Conservation (phyloP, 345 rosid genomes). For the Dovyalis caffra region DNA sequence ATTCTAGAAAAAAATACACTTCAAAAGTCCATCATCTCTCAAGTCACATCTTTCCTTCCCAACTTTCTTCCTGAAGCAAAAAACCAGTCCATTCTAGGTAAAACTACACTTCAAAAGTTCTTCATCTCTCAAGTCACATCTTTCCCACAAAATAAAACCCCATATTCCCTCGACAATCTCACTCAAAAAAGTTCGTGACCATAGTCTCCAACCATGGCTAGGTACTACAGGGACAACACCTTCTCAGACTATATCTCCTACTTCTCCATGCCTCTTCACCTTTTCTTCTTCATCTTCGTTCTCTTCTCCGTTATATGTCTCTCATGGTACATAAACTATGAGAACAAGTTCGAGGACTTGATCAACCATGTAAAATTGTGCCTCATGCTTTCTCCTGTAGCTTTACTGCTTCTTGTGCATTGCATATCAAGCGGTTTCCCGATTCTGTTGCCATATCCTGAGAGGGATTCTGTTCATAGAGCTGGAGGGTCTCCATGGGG, state of each 20-base stretch:
- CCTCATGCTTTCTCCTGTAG: constrained; percentile 49
- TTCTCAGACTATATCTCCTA: constrained; percentile 32
- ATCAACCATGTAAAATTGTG: constrained; percentile 40
- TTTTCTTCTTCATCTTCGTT: constrained; percentile 38
- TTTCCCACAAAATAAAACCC: neutral
- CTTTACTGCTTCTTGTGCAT: constrained; percentile 43
- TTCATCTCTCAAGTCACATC: neutral
- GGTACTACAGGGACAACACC: neutral
- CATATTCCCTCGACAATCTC: neutral
- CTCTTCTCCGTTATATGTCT: constrained; percentile 36
- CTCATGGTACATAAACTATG: constrained; percentile 56
- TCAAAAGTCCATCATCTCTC: neutral
- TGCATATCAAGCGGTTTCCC: constrained; percentile 29
- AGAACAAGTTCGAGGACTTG: constrained; percentile 41
- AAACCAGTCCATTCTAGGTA: constrained; percentile 10
- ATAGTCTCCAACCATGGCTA: constrained; percentile 9
- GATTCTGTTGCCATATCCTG: constrained; percentile 24
- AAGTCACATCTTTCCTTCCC: no score
- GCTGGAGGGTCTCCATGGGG: constrained; percentile 45
- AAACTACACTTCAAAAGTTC: neutral
- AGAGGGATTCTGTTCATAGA: constrained; percentile 50
- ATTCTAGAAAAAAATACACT: neutral
- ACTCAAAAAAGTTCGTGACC: neutral
- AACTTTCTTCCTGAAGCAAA: neutral
- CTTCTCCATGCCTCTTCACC: constrained; percentile 39